A percentile compares a stretch with the other conserved stretches of the same genome.
Evolutionary conservation across 108 stramenopile species (phyloP).

Genomic region (Skeletonema grethae): DNA sequence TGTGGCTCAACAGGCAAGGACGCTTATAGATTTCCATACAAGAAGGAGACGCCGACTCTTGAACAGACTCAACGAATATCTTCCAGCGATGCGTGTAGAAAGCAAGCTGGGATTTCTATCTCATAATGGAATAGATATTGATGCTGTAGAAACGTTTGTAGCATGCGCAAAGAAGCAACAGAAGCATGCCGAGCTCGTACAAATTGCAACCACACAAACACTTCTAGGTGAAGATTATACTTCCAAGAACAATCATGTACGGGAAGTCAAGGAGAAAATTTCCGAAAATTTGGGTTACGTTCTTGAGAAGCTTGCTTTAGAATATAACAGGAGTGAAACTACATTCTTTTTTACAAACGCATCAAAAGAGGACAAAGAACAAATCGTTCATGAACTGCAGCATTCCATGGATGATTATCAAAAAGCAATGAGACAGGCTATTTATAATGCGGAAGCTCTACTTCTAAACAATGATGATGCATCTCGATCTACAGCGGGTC

Average conservation of each 20-base stretch:
- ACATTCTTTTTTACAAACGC: constrained; percentile 14
- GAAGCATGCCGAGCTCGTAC: constrained; percentile 40
- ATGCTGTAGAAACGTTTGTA: constrained; percentile 14
- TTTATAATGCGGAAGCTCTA: constrained; percentile 12
- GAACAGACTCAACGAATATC: constrained; percentile 4
- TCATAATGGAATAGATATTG: constrained; percentile 8
- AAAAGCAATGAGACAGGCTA: constrained; percentile 22
- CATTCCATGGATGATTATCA: constrained; percentile 3
- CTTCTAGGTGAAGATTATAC: constrained; percentile 49
- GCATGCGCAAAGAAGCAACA: constrained; percentile 23
- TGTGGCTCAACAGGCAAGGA: constrained; percentile 28
- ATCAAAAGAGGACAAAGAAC: constrained; percentile 1
- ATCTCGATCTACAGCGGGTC: constrained; percentile 26
- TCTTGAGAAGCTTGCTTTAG: constrained; percentile 27
- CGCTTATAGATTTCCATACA: constrained; percentile 42
- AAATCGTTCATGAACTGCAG: constrained; percentile 8
- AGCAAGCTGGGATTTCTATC: not conserved
- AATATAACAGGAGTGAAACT: constrained; percentile 26
- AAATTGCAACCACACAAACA: constrained; percentile 28
- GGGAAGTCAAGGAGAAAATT: constrained; percentile 22
- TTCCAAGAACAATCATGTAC: constrained; percentile 10
- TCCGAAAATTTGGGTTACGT: constrained; percentile 28
- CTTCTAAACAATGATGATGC: constrained; percentile 13
- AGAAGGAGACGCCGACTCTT: constrained; percentile 18
- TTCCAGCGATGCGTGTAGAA: constrained; percentile 33